Evolutionary conservation across 2,329 filamentous ascomycete genomes (phyloP).

Genomic region (Epichloe uncinata): DNA sequence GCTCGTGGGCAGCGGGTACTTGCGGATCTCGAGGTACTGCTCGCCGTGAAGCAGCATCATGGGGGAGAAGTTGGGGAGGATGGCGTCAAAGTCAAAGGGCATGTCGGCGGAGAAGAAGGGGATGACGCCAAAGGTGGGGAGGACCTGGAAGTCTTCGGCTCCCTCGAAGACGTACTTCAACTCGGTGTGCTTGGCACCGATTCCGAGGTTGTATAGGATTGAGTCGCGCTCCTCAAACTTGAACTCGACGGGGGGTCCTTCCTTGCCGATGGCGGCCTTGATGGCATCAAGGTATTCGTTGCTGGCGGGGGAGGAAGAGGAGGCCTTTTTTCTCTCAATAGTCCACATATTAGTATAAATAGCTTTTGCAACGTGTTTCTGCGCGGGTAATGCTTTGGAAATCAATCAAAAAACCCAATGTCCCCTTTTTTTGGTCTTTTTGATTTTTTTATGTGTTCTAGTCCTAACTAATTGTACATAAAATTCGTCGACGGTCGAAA

Average conservation of each 20-base stretch:
- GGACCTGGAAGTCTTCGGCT: conserved; percentile 78
- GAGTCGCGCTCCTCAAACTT: conserved; percentile 75
- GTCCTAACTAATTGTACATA: conserved; percentile 10
- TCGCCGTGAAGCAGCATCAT: conserved; percentile 99
- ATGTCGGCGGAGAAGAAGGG: conserved; percentile 78
- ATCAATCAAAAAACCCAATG: neutral
- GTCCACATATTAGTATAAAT: neutral
- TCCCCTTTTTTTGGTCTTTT: neutral
- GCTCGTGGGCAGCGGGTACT: conserved; percentile 80
- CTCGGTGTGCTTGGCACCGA: conserved; percentile 84
- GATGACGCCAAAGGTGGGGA: conserved; percentile 93
- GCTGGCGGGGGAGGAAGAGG: conserved; percentile 23
- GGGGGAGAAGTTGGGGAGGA: conserved; percentile 91
- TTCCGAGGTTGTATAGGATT: conserved; percentile 89
- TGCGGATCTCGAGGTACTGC: conserved; percentile 90
- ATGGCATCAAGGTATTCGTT: conserved; percentile 63
- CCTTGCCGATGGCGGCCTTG: conserved; percentile 57
- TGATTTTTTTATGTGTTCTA: conserved; percentile 7
- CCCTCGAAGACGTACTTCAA: conserved; percentile 84
- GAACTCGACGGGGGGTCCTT: conserved; percentile 61
- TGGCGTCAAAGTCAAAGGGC: conserved; percentile 66
- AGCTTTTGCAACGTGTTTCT: neutral
- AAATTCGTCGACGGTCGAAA: neutral
- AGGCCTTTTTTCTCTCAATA: conserved; percentile 1
- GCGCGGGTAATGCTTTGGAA: neutral